Evolutionary conservation across 805 yeast genomes (phyloP).

Genomic region (Saccharomycopsis amapae): DNA sequence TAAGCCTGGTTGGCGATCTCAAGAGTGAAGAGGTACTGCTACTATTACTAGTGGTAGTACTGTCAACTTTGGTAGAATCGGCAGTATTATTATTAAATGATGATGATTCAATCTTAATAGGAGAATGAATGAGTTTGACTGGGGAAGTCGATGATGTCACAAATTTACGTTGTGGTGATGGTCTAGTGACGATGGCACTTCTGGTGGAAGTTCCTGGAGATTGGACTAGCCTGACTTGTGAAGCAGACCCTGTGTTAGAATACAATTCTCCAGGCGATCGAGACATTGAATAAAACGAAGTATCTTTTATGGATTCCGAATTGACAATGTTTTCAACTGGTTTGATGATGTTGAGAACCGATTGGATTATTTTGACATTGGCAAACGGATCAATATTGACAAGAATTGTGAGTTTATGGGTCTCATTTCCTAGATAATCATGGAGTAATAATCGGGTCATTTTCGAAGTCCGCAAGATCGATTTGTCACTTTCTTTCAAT

Average conservation of each 20-base stretch:
- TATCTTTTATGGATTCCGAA: slow-evolving; percentile 1
- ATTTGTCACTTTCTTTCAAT: slow-evolving; percentile 26
- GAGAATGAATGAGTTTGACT: too few species aligned
- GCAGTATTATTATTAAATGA: too few species aligned
- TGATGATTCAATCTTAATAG: too few species aligned
- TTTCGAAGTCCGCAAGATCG: slow-evolving; percentile 42
- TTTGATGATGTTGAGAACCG: slow-evolving; percentile 29
- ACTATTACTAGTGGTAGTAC: not conserved
- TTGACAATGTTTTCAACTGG: slow-evolving; percentile 11
- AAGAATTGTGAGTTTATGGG: slow-evolving; percentile 29
- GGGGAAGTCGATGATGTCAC: too few species aligned
- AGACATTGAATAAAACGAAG: not conserved
- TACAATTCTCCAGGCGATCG: too few species aligned
- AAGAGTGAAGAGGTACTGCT: not conserved
- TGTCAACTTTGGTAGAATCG: too few species aligned
- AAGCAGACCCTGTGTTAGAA: too few species aligned
- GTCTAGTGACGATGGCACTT: too few species aligned
- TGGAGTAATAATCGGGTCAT: slow-evolving; percentile 43
- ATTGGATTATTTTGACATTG: slow-evolving; percentile 30
- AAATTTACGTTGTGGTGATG: too few species aligned
- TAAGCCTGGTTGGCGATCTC: slow-evolving; percentile 3
- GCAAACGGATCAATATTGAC: slow-evolving; percentile 36
- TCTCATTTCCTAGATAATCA: slow-evolving; percentile 33
- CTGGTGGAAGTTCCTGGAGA: too few species aligned
- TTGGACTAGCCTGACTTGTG: too few species aligned